Percentiles rank a stretch among this genome's conserved stretches.
phyloP scores from a whole-genome alignment of 805 yeast genomes.

The Candida sakaeoensis region DNA sequence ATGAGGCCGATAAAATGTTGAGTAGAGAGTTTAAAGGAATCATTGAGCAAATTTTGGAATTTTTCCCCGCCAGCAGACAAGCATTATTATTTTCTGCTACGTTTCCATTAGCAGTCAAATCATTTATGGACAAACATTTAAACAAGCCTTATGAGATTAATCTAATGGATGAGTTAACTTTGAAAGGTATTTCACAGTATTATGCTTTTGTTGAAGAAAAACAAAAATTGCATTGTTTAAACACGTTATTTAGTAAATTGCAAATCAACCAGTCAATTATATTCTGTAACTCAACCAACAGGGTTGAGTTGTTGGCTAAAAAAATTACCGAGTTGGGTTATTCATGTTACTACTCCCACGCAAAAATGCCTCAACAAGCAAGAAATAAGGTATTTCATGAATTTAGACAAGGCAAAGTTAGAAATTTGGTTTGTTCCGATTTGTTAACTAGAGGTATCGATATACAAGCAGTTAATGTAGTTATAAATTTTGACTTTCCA shows the following conservation, averaged over 20 bases:
- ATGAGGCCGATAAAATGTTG: constrained; percentile 97
- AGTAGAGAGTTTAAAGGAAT: constrained; percentile 84
- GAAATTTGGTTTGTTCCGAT: constrained; percentile 96
- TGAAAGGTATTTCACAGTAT: constrained; percentile 94
- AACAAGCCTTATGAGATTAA: constrained; percentile 92
- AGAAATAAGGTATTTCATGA: constrained; percentile 98
- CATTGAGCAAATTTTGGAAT: constrained; percentile 79
- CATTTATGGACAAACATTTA: constrained; percentile 87
- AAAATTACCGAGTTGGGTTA: constrained; percentile 95
- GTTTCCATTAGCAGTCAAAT: constrained; percentile 90
- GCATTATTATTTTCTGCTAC: constrained; percentile 91
- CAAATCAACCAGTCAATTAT: constrained; percentile 96
- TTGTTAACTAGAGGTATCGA: constrained; percentile 97
- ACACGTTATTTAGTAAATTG: constrained; percentile 88
- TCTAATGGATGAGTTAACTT: constrained; percentile 94
- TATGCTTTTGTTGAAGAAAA: constrained; percentile 98
- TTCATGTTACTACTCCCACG: constrained; percentile 95
- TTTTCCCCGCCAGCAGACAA: constrained; percentile 70
- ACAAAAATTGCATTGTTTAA: constrained; percentile 92
- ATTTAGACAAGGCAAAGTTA: constrained; percentile 95
- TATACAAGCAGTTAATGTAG: constrained; percentile 98
- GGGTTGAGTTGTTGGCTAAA: constrained; percentile 93
- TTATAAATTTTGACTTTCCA: constrained; percentile 97
- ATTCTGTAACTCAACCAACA: constrained; percentile 93
- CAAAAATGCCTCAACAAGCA: constrained; percentile 95